Base-by-base conservation (phyloP, 2,329 filamentous ascomycete genomes). In the Sporothrix euskadiensis region DNA sequence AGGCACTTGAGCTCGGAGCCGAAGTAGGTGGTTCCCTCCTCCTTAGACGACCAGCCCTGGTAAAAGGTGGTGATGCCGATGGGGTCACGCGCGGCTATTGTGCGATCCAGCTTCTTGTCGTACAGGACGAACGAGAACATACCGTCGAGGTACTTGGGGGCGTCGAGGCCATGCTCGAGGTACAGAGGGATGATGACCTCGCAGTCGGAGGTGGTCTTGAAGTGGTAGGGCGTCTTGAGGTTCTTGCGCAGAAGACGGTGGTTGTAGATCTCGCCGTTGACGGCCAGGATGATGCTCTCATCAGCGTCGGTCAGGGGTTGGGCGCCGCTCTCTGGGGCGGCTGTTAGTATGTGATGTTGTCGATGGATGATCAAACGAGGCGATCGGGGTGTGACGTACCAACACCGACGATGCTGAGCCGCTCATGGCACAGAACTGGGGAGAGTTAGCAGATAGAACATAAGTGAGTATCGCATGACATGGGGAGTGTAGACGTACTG, bases 201-300 rank as follows among this genome's bases (percentile, higher is more conserved):
- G 84, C 96, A 99, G 81, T 99, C 96, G 52, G 95, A 98, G 81
- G 96, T 92, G 77, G 96, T 99, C 90, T 98, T 98, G 90, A 98
- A 99, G 83, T 94, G 91, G 84, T 98, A 98, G 52, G 90, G 88
- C 75, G 86, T 89, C 84, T 93, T 93, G 79, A 98, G 86, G 79
- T 87, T 86, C 85, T 98, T 98, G 81, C 96, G 92, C 80, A 99
- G 88, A 80, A 97, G 89, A 81, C 95, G 92, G 85, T 99, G 96
- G 90, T 99, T 99, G 88, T 99, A 99, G 82, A 99, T 99, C 83
- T 99, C 96, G 84, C 96, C 96, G 84, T 99, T 99, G 89, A 98
- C 96, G 77, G 96, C 95, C 75, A 99, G 90, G 76, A 95, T 91
- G 79, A 99, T 91, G 79, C 88, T 91, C 77, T 90, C 91, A 82